These are phyloP conservation scores for Vachellia pachyceras DNA, from an alignment of 306 rosid species.

Conservation along the genomic window DNA sequence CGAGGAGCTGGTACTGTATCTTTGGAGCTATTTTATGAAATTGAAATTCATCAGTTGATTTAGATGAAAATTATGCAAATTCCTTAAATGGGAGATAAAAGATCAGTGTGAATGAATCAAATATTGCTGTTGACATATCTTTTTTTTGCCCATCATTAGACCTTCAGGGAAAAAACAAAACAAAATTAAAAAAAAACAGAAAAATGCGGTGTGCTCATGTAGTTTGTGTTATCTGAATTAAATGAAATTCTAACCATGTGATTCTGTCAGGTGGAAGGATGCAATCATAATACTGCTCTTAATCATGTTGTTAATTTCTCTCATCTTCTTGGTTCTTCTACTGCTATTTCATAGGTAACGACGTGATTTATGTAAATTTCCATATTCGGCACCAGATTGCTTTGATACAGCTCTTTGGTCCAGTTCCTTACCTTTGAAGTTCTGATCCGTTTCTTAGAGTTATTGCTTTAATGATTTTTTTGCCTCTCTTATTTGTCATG, in stretches of 20 bases:
- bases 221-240: slow-evolving; percentile 32
- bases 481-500: not conserved
- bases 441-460: slow-evolving; percentile 18
- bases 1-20: slow-evolving; percentile 75
- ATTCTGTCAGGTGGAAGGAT: slow-evolving; percentile 91
- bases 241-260: slow-evolving; percentile 33
- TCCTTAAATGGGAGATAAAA: slow-evolving; percentile 7
- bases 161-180: not conserved
- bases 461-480: not conserved
- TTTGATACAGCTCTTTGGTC: slow-evolving; percentile 30
- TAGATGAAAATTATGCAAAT: slow-evolving; percentile 25
- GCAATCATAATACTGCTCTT: slow-evolving; percentile 75
- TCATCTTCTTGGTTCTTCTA: slow-evolving; percentile 79
- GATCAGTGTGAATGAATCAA: not conserved
- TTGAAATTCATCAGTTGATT: slow-evolving; percentile 18
- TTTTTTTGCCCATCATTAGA: slow-evolving; percentile 8
- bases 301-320: slow-evolving; percentile 59
- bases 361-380: slow-evolving; percentile 4
- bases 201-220: slow-evolving; percentile 20
- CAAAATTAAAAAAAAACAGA: not conserved
- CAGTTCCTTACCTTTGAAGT: slow-evolving; percentile 7
- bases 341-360: slow-evolving; percentile 85
- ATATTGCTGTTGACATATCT: slow-evolving; percentile 20
- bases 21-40: slow-evolving; percentile 32
- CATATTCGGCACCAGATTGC: slow-evolving; percentile 31